These are phyloP conservation scores for Fusarium nisikadoi DNA, from an alignment of 2,329 filamentous ascomycete species.

Conservation along the genomic window DNA sequence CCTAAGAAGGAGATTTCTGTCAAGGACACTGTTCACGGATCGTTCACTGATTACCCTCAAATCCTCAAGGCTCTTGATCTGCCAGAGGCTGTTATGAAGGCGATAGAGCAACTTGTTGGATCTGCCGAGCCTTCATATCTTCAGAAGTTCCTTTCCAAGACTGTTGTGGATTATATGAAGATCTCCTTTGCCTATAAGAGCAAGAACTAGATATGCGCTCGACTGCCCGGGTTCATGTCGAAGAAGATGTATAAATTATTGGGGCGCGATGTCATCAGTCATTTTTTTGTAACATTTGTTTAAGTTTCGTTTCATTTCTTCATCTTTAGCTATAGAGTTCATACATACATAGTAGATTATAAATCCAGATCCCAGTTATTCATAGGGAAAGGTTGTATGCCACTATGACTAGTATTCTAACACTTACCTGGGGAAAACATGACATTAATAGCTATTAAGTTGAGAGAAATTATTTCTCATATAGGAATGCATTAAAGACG, in stretches of 20 bases:
- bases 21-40: conserved; percentile 44
- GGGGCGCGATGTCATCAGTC: too few species aligned
- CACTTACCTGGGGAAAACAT: too few species aligned
- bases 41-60: conserved; percentile 48
- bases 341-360: not conserved
- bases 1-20: conserved; percentile 42
- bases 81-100: conserved; percentile 10
- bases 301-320: not conserved
- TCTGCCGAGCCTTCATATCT: conserved; percentile 22
- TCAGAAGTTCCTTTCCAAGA: conserved; percentile 35
- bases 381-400: too few species aligned
- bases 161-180: conserved; percentile 37
- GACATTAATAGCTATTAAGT: too few species aligned
- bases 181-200: not conserved
- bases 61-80: conserved; percentile 42
- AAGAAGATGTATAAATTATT: not conserved
- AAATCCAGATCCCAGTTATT: too few species aligned
- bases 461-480: too few species aligned
- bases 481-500: too few species aligned
- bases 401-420: too few species aligned
- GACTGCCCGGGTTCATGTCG: fast-evolving
- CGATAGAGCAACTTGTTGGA: conserved; percentile 7
- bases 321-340: not conserved
- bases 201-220: not conserved
- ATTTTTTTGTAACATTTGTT: fast-evolving